Base-by-base conservation (phyloP, 1,284 basidiomycete genomes). In the Ganoderma meredithae region DNA sequence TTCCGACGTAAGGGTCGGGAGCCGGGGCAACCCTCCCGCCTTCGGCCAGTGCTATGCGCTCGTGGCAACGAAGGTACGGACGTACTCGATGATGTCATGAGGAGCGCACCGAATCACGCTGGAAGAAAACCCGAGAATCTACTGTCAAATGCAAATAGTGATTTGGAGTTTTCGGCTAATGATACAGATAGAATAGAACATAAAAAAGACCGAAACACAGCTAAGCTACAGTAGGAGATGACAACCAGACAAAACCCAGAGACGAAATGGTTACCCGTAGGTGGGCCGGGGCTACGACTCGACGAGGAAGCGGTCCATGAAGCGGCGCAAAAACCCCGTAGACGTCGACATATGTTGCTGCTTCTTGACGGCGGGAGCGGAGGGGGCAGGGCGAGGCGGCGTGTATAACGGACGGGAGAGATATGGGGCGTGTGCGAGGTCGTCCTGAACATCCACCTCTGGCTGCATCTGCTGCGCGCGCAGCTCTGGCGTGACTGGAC, bases 261-360 rank as follows among this genome's bases (percentile, higher is more conserved):
- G 1, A 36, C 13, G 13, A 43, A 17, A 25, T 31, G 43, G 15
- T 36, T 8, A 27, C 41, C 33, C 3, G 10, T 17, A 27, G 47
- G 22, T 13, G 13, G n/a, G 47, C n/a, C n/a, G 10, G 12, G 41
- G n/a, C 49, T 19, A 40, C 59, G 62, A 69, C 10, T 72, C 65
- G 13, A 70, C 69, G 63, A 71, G 67, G 49, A 76, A 72, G 17
- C 67, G 68, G 31, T 74, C 75, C 70, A 76, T 71, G 31, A 75
- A 70, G 40, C 72, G 69, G 43, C 71, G 69, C 25, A 76, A 41
- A 9, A 75, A 59, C 47, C 66, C 66, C 7, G 69, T 58, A 3
- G 70, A 71, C 47, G 68, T 67, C 40, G 52, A 41, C 40, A 55
- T 10, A 39, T 55, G 25, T 52, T 64, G 15, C 36, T 52, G 63